A percentile compares a stretch with the other conserved stretches of the same genome.
phyloP scores from a whole-genome alignment of 2,329 filamentous ascomycete genomes.

The Penicillium sp. region DNA sequence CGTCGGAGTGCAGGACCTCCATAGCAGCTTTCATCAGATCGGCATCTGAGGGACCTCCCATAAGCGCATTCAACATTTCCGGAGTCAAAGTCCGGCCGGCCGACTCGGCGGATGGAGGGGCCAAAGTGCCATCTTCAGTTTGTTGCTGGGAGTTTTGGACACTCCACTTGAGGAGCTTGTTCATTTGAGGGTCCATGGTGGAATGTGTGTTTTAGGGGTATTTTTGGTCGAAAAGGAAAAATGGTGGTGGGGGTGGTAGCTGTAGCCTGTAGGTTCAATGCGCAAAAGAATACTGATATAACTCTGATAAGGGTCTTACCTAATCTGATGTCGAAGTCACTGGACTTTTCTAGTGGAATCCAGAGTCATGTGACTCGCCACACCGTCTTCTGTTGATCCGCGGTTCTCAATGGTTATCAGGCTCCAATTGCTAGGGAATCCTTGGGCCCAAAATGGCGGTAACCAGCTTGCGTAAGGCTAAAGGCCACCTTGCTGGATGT shows the following conservation, averaged over 20 bases:
- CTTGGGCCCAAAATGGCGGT: constrained; percentile 3
- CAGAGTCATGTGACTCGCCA: background rate
- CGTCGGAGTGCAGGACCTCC: constrained; percentile 67
- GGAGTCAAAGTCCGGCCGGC: constrained; percentile 57
- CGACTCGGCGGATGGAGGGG: constrained; percentile 34
- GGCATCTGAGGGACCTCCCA: constrained; percentile 84
- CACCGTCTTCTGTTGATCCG: background rate
- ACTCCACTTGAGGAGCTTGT: constrained; percentile 78
- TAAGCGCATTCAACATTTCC: constrained; percentile 69
- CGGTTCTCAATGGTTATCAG: background rate
- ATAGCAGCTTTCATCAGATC: constrained; percentile 89
- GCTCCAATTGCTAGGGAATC: background rate
- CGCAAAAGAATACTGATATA: background rate
- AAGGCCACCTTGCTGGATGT: constrained; percentile 1
- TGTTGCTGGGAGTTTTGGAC: constrained; percentile 59
- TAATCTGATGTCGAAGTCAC: constrained; percentile 5
- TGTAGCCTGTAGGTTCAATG: background rate
- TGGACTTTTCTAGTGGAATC: background rate
- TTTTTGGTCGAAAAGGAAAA: background rate
- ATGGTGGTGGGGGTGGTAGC: background rate
- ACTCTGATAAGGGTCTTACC: background rate
- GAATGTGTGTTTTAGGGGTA: background rate
- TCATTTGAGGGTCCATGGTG: constrained; percentile 64
- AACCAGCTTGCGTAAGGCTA: constrained; percentile 3
- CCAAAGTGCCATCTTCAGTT: constrained; percentile 33